Evolutionary conservation across 2,329 filamentous ascomycete genomes (phyloP).

Genomic region (Sporothrix variecibatus): DNA sequence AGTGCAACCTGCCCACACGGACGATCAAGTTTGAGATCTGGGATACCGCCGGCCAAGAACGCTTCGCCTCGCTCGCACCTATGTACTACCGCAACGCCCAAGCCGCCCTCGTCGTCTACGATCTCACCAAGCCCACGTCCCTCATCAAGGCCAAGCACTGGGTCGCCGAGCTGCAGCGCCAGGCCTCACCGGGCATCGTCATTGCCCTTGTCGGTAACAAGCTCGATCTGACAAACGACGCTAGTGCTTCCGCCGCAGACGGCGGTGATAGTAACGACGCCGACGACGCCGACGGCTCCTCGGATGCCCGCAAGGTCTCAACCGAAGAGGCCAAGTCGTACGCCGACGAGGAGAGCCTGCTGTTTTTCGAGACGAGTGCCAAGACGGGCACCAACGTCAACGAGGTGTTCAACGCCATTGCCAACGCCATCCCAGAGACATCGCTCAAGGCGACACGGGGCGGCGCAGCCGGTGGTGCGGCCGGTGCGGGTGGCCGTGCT

Average conservation of each 20-base stretch:
- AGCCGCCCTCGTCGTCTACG: constrained; percentile 96
- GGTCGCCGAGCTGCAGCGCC: constrained; percentile 95
- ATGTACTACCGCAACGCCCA: constrained; percentile 99
- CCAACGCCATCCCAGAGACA: constrained; percentile 96
- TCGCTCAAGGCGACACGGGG: constrained; percentile 87
- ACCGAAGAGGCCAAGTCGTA: constrained; percentile 91
- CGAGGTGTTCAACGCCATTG: constrained; percentile 97
- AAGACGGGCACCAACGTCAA: constrained; percentile 94
- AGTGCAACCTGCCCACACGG: constrained; percentile 91
- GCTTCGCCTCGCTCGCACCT: constrained; percentile 91
- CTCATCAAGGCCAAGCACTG: constrained; percentile 98
- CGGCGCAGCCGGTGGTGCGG: constrained; percentile 52
- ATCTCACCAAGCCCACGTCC: constrained; percentile 93
- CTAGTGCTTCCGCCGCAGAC: constrained; percentile 47
- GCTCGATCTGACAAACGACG: constrained; percentile 77
- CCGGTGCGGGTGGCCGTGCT: constrained; percentile 57
- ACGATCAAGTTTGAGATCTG: constrained; percentile 96
- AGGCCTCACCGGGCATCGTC: constrained; percentile 93
- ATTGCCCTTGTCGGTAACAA: constrained; percentile 98
- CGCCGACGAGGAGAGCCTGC: constrained; percentile 87
- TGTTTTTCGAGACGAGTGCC: constrained; percentile 98
- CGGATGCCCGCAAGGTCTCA: constrained; percentile 84
- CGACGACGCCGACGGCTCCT: constrained; percentile 68
- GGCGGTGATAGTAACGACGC: constrained; percentile 53
- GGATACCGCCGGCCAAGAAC: constrained; percentile 97